Percentiles rank a stretch among this genome's conserved stretches.
Evolutionary conservation across 1,139 yeast genomes (phyloP).

Genomic region (Saccharomycopsis hybrid): DNA sequence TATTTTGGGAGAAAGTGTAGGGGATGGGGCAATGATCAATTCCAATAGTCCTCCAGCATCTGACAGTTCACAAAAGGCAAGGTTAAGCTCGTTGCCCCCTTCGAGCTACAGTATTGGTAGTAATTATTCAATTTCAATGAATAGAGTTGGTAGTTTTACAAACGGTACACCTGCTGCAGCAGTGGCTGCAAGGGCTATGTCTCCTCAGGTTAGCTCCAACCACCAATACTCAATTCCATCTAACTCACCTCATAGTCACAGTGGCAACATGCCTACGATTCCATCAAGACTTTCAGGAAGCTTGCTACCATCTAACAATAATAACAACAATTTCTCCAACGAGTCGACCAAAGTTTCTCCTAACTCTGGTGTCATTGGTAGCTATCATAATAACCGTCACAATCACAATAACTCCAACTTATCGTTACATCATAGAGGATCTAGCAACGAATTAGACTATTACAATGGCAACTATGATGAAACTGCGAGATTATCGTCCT

Average conservation of each 20-base stretch:
- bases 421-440: too few relatives aligned
- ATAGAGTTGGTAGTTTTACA: not conserved
- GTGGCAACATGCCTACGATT: conserved; percentile 33
- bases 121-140: conserved; percentile 12
- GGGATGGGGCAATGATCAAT: conserved; percentile 29
- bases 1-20: conserved; percentile 35
- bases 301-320: not conserved
- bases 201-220: conserved; percentile 25
- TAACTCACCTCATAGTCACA: conserved; percentile 35
- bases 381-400: too few relatives aligned
- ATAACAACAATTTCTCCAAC: too few relatives aligned
- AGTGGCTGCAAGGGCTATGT: not conserved
- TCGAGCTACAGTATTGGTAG: conserved; percentile 23
- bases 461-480: too few relatives aligned
- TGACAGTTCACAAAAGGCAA: conserved; percentile 8
- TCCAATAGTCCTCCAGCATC: conserved; percentile 19
- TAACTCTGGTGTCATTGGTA: too few relatives aligned
- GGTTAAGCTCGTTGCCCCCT: conserved; percentile 13
- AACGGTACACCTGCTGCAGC: not conserved
- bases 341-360: too few relatives aligned
- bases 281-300: conserved; percentile 37
- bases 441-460: too few relatives aligned
- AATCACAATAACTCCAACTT: too few relatives aligned
- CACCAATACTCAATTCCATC: conserved; percentile 31
- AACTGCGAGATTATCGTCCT: too few relatives aligned